Evolutionary conservation across 2,329 filamentous ascomycete species (phyloP), one percentile per base, ranked within the genome.

Genomic region (Pyrenochaeta sp.): DNA sequence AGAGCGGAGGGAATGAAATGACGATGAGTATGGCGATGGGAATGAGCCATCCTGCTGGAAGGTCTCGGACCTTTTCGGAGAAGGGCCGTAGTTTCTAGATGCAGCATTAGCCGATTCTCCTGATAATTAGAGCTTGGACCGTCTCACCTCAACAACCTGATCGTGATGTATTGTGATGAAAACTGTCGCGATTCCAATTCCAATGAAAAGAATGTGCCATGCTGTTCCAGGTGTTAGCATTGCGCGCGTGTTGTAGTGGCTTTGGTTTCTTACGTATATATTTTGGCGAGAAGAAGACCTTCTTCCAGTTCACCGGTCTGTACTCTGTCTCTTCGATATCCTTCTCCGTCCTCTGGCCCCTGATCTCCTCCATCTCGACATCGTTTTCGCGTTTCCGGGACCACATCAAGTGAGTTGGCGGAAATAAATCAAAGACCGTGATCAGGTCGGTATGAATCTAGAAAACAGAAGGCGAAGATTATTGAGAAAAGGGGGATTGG

Each of bases 11-110:
- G 42, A 74, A 74, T 1, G 72, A 74, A 50, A 74, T 66, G 15
- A 73, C 46, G 36, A 74, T 58, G 11, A 74, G 61, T 17, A 74
- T 74, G 7, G 48, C 68, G 31, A 74, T 63, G 14, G 72, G 72
- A 18, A 74, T 74, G 14, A 74, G 58, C 67, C 68, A 74, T 21
- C 72, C 72, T 23, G 69, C 70, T 41, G 72, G 72, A 12, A 74
- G 58, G 37, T 73, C 69, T 49, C 68, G 68, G 21, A 74, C 66
- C 35, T 69, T 67, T 49, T 71, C 69, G 29, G 72, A 71, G 51
- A 69, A 74, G 12, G 72, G 72, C 15, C 68, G 71, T 33, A 74
- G 56, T 63, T 64, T 64, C 68, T 74, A 44, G 12, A 23, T 23
- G 21, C 29, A 12, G 18, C 1, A 47, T 71, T 40, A 69, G 57